Percentiles rank a stretch among this genome's conserved stretches.
Conservation (phyloP, 345 rosid species). For the Sonneratia alba region DNA sequence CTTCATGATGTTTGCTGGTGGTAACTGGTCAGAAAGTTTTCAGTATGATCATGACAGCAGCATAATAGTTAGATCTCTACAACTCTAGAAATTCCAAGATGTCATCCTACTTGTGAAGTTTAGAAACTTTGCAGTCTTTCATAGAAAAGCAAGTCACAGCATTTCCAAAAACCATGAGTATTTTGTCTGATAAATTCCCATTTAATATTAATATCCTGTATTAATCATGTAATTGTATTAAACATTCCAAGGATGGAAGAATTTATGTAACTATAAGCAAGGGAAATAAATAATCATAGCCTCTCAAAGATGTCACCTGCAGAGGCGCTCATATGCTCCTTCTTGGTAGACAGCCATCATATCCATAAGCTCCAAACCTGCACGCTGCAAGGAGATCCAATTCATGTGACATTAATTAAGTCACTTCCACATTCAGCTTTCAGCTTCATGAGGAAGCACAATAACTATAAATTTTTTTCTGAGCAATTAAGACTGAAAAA, state of each 20-base stretch:
- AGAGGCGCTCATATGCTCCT: slow-evolving; percentile 96
- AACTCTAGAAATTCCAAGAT: too few relatives aligned
- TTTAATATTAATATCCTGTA: not conserved
- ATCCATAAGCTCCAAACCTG: slow-evolving; percentile 98
- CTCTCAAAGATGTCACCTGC: slow-evolving; percentile 50
- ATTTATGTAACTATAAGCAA: not conserved
- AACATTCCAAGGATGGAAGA: not conserved
- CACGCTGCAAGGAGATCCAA: slow-evolving; percentile 53
- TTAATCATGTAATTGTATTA: not conserved
- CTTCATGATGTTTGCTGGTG: not conserved
- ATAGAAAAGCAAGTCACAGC: not conserved
- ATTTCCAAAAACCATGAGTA: not conserved
- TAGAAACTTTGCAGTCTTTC: not conserved
- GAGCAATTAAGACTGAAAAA: not conserved
- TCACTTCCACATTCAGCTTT: not conserved
- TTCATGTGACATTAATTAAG: not conserved
- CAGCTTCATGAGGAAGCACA: not conserved
- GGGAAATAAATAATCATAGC: not conserved
- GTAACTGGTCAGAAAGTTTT: not conserved
- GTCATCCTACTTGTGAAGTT: not conserved
- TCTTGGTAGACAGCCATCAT: slow-evolving; percentile 99
- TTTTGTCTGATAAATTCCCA: not conserved
- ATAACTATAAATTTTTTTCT: too few relatives aligned
- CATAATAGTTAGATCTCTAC: not conserved
- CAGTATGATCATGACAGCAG: not conserved